These are phyloP conservation scores for Acer campestre DNA, from an alignment of 345 rosid species.

Conservation along the genomic window DNA sequence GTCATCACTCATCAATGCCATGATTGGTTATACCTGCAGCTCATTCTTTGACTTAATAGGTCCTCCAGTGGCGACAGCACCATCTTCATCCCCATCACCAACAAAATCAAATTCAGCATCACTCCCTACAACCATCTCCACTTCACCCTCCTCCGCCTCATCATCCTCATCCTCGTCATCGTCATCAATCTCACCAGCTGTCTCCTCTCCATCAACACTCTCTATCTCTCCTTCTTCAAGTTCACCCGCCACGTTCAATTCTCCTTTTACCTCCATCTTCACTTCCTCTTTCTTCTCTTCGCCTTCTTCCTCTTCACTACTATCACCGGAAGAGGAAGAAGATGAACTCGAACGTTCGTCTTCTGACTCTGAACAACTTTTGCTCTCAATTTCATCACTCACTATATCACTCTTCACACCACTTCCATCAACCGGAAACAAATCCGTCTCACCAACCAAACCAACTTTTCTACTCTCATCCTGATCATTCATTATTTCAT, in stretches of 20 bases:
- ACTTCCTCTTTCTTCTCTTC: constrained; percentile 28
- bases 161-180: constrained; percentile 29
- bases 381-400: constrained; percentile 32
- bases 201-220: constrained; percentile 26
- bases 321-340: constrained; percentile 39
- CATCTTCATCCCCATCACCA: constrained; percentile 51
- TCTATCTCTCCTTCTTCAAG: constrained; percentile 26
- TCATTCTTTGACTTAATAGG: constrained; percentile 90
- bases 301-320: constrained; percentile 27
- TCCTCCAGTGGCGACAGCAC: constrained; percentile 35
- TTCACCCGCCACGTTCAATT: constrained; percentile 23
- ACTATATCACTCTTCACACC: constrained; percentile 28
- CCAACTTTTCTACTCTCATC: constrained; percentile 27
- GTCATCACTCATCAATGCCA: constrained; percentile 20
- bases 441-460: constrained; percentile 21
- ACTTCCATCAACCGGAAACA: constrained; percentile 21
- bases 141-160: constrained; percentile 40
- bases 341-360: constrained; percentile 45
- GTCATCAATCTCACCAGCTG: constrained; percentile 16
- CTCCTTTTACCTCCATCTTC: constrained; percentile 27
- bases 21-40: constrained; percentile 53
- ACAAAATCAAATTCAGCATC: constrained; percentile 44
- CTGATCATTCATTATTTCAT: constrained; percentile 25
- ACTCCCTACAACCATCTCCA: constrained; percentile 52
- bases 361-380: constrained; percentile 40